Conservation (phyloP, 306 rosid genomes). For the Lupinus albus region DNA sequence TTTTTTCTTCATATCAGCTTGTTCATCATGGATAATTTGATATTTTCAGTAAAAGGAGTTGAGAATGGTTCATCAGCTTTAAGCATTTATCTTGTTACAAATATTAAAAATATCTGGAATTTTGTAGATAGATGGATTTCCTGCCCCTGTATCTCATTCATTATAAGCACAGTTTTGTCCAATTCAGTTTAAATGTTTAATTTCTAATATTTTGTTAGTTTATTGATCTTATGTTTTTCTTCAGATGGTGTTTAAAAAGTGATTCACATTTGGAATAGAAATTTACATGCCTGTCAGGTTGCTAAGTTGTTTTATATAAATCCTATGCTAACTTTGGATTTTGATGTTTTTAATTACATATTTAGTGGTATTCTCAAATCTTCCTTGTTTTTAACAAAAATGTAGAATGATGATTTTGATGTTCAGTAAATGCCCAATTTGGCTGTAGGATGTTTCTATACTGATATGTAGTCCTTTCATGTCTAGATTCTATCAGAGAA, state of each 20-base stretch:
- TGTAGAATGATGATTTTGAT: slow-evolving; percentile 9
- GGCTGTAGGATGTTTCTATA: slow-evolving; percentile 37
- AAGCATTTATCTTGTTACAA: slow-evolving; percentile 18
- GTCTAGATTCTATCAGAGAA: slow-evolving; percentile 90
- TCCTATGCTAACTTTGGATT: slow-evolving; percentile 21
- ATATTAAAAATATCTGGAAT: slow-evolving; percentile 2
- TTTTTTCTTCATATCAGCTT: slow-evolving; percentile 21
- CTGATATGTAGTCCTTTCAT: slow-evolving; percentile 41
- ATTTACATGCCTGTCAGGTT: slow-evolving; percentile 22
- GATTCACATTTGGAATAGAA: slow-evolving; percentile 20
- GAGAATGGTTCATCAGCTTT: slow-evolving; percentile 4
- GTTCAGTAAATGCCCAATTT: slow-evolving; percentile 8
- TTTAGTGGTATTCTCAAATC: slow-evolving; percentile 10
- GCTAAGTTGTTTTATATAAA: slow-evolving; percentile 5
- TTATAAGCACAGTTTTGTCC: slow-evolving; percentile 14
- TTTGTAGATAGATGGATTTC: slow-evolving; percentile 23
- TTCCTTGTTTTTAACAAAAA: background rate
- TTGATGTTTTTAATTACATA: slow-evolving; percentile 33
- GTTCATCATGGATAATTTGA: slow-evolving; percentile 18
- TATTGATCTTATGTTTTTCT: background rate
- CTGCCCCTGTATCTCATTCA: slow-evolving; percentile 17
- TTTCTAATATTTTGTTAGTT: slow-evolving; percentile 30
- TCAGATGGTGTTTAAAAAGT: slow-evolving; percentile 7
- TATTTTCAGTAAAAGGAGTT: slow-evolving; percentile 29
- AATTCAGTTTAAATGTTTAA: slow-evolving; percentile 15